phyloP scores from a whole-genome alignment of 179 eudicot genomes.

The Beta corolliflora region DNA sequence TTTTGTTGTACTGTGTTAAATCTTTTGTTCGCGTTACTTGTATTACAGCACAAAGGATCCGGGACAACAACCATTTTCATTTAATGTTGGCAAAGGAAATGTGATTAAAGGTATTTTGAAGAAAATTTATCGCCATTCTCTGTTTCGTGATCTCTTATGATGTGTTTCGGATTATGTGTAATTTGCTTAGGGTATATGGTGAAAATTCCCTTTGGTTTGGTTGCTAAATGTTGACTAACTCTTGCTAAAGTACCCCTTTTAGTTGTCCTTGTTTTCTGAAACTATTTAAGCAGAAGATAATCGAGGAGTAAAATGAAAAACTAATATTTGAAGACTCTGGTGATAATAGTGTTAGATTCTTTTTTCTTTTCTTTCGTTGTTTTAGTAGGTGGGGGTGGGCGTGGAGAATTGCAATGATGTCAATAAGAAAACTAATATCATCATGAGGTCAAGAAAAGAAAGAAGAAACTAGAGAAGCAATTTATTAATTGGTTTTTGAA shows the following conservation, averaged over 20 bases:
- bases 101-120: constrained; percentile 44
- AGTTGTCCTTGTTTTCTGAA: too few relatives aligned
- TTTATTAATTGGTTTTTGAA: not conserved
- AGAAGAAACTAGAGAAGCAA: not conserved
- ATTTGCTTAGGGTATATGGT: not conserved
- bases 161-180: not conserved
- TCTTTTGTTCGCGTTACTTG: not conserved
- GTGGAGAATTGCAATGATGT: too few relatives aligned
- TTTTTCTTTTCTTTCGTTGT: too few relatives aligned
- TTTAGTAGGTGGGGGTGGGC: too few relatives aligned
- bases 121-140: not conserved
- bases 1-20: not conserved
- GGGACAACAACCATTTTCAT: constrained; percentile 49
- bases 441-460: too few relatives aligned
- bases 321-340: not conserved
- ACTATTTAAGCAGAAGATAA: not conserved
- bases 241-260: not conserved
- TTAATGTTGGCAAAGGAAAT: constrained; percentile 45
- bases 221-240: not conserved
- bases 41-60: constrained; percentile 55
- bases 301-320: not conserved
- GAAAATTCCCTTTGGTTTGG: not conserved
- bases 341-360: not conserved
- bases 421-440: too few relatives aligned
- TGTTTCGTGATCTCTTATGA: not conserved